A percentile compares a stretch with the other conserved stretches of the same genome.
phyloP scores from a whole-genome alignment of 768 basidiomycete species.

The Leucogyrophana mollusca region DNA sequence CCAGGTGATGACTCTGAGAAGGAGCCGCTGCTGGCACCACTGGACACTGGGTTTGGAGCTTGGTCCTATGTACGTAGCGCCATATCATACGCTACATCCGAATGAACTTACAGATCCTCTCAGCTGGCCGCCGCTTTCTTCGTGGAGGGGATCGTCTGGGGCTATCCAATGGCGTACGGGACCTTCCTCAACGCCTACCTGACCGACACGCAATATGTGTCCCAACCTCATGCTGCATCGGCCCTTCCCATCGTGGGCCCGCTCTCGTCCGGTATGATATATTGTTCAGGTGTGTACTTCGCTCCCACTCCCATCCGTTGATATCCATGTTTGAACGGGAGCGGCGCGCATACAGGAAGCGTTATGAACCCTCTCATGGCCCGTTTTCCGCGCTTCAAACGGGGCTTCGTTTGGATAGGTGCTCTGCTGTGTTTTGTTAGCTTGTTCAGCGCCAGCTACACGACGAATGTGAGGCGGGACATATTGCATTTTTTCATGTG shows the following conservation, averaged over 20 bases:
- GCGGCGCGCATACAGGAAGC: constrained; percentile 1
- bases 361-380: constrained; percentile 19
- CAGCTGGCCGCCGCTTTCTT: constrained; percentile 24
- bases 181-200: constrained; percentile 26
- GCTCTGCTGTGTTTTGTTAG: constrained; percentile 17
- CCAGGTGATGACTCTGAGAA: too few relatives aligned
- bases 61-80: constrained; percentile 8
- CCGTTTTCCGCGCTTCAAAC: constrained; percentile 19
- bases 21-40: neutral
- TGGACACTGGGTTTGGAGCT: constrained; percentile 9
- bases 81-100: neutral
- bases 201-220: constrained; percentile 15
- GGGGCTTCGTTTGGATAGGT: constrained; percentile 22
- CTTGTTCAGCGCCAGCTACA: constrained; percentile 26
- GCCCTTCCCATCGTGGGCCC: constrained; percentile 23
- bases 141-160: constrained; percentile 26
- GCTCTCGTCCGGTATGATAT: constrained; percentile 20
- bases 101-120: neutral
- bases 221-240: constrained; percentile 13
- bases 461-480: constrained; percentile 8
- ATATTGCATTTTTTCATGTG: neutral
- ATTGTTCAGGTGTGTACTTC: constrained; percentile 6
- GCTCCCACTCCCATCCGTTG: neutral
- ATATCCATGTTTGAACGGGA: neutral
- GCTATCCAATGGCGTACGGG: constrained; percentile 25